A percentile compares a stretch with the other conserved stretches of the same genome.
Conservation (phyloP, 2,329 filamentous ascomycete species). For the Paracoccidioides brasiliensis region DNA sequence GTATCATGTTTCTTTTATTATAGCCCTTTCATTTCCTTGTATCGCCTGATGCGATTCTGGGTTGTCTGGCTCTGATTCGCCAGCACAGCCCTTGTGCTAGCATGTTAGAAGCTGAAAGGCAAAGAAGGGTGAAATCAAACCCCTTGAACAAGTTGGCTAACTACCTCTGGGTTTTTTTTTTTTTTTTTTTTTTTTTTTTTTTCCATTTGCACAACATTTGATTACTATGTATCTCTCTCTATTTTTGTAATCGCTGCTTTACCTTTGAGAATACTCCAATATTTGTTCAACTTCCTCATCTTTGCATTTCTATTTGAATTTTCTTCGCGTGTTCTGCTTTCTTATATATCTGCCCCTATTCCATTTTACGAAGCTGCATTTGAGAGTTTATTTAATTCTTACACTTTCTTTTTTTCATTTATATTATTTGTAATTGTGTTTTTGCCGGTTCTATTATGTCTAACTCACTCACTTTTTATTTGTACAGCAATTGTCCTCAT, state of each 20-base stretch:
- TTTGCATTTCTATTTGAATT: neutral
- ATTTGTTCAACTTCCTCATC: neutral
- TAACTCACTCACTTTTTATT: too few relatives aligned
- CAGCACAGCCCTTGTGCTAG: neutral
- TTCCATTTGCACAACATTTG: slow-evolving; percentile 1
- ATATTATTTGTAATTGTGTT: neutral
- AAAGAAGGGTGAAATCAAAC: neutral
- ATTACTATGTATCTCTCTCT: neutral
- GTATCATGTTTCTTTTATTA: slow-evolving; percentile 9
- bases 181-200: neutral
- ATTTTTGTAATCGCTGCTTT: neutral
- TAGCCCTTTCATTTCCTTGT: slow-evolving; percentile 4
- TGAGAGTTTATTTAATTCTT: neutral
- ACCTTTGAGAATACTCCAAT: neutral
- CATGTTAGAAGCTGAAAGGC: neutral
- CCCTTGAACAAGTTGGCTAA: neutral
- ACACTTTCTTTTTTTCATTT: neutral
- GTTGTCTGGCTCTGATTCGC: neutral
- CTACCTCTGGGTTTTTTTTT: neutral
- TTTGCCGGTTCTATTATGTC: neutral
- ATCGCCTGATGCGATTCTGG: neutral
- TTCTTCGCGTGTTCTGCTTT: neutral
- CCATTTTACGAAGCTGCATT: slow-evolving; percentile 3
- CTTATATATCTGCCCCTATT: neutral
- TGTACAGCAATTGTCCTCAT: neutral